phyloP scores from a whole-genome alignment of 495 filamentous ascomycete genomes.

The Penicillium arizonense region DNA sequence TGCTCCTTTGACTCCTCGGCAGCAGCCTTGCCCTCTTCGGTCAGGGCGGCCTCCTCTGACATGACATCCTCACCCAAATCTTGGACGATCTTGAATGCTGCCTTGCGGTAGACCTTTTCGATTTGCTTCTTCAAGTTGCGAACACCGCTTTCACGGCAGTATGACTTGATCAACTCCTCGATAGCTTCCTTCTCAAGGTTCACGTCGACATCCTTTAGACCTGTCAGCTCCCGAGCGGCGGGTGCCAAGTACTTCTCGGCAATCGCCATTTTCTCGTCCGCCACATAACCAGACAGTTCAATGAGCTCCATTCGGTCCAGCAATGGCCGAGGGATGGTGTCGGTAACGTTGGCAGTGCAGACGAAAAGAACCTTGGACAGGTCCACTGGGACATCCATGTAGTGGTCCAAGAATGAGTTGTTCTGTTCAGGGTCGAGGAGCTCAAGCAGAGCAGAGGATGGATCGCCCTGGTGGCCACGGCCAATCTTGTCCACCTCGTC shows the following conservation, averaged over 20 bases:
- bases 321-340: constrained; percentile 93
- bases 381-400: constrained; percentile 98
- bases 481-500: constrained; percentile 99
- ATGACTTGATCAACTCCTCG: constrained; percentile 95
- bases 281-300: constrained; percentile 92
- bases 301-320: constrained; percentile 99
- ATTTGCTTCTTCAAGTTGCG: constrained; percentile 99
- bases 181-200: constrained; percentile 80
- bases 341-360: constrained; percentile 98
- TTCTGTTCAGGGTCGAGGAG: constrained; percentile 98
- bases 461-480: constrained; percentile 91
- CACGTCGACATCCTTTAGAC: constrained; percentile 88
- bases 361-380: constrained; percentile 98
- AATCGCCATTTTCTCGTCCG: constrained; percentile 99
- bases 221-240: constrained; percentile 84
- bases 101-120: constrained; percentile 97
- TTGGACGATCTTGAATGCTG: constrained; percentile 93
- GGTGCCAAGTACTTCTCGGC: constrained; percentile 91
- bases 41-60: constrained; percentile 78
- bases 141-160: constrained; percentile 95
- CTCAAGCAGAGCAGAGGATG: constrained; percentile 90
- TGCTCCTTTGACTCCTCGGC: constrained; percentile 68
- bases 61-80: constrained; percentile 87
- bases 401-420: constrained; percentile 95
- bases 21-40: constrained; percentile 83